A percentile compares a stretch with the other conserved stretches of the same genome.
These are phyloP conservation scores for Beverwykella pulmonaria DNA, from an alignment of 495 filamentous ascomycete genomes.

Conservation along the genomic window DNA sequence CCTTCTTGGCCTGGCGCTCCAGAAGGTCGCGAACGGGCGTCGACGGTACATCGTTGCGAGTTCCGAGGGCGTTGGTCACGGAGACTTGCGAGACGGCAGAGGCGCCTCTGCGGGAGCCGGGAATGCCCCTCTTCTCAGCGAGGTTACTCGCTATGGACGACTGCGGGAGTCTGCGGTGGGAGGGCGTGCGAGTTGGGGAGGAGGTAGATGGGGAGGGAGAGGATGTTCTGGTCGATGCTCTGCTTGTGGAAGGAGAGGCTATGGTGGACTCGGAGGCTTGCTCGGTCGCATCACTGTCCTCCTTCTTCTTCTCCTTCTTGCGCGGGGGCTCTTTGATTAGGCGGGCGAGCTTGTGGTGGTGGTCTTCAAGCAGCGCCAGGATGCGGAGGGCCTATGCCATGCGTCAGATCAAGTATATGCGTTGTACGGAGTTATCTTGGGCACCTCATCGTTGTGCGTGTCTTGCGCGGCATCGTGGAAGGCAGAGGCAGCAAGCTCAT, in stretches of 20 bases:
- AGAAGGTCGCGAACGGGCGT: conserved; percentile 30
- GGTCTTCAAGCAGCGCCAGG: conserved; percentile 78
- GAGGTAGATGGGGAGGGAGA: conserved; percentile 40
- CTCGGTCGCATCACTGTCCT: background rate
- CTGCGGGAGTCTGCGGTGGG: conserved; percentile 57
- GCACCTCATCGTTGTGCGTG: conserved; percentile 74
- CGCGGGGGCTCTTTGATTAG: conserved; percentile 60
- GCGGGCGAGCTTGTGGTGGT: conserved; percentile 78
- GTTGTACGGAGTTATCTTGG: background rate
- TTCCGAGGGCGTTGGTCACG: conserved; percentile 71
- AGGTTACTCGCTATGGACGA: conserved; percentile 92
- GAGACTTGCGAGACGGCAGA: conserved; percentile 69
- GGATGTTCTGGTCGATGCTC: conserved; percentile 24
- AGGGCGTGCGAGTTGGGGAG: conserved; percentile 51
- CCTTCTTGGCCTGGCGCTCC: conserved; percentile 15
- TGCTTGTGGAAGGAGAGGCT: conserved; percentile 2
- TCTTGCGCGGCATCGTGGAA: conserved; percentile 79
- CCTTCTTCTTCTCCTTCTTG: conserved; percentile 16
- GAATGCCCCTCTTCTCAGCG: conserved; percentile 85
- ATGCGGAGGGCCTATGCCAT: conserved; percentile 70
- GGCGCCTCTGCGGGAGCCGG: conserved; percentile 58
- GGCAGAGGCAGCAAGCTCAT: conserved; percentile 85
- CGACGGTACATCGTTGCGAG: conserved; percentile 45
- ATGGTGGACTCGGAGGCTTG: background rate
- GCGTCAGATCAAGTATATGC: conserved; percentile 13